A percentile compares a stretch with the other conserved stretches of the same genome.
Conservation (phyloP, 2,329 filamentous ascomycete genomes). For the Periconia sp. region DNA sequence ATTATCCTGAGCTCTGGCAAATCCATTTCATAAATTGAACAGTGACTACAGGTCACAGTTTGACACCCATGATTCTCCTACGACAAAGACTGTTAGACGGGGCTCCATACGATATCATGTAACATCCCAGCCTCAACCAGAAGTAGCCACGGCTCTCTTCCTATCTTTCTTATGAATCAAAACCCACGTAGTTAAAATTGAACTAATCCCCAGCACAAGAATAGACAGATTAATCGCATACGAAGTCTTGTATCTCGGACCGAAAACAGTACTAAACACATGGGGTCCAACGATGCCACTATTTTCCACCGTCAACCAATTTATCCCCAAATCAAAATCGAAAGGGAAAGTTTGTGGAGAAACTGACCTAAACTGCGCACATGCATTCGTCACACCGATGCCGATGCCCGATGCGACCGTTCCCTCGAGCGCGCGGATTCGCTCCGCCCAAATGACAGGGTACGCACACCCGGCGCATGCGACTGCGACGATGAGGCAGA, state of each 20-base stretch:
- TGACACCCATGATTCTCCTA: too few relatives aligned
- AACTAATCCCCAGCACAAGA: slow-evolving; percentile 17
- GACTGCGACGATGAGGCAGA: slow-evolving; percentile 18
- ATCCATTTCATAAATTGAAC: too few relatives aligned
- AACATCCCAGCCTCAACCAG: background rate
- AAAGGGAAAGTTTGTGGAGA: background rate
- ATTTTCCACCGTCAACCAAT: background rate
- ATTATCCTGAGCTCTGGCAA: too few relatives aligned
- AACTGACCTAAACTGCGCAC: slow-evolving; percentile 20
- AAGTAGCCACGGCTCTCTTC: background rate
- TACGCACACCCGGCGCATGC: slow-evolving; percentile 21
- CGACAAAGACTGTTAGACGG: too few relatives aligned
- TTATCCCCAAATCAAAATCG: background rate
- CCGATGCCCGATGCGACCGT: slow-evolving; percentile 22
- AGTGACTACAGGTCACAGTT: too few relatives aligned
- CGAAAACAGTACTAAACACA: slow-evolving; percentile 21
- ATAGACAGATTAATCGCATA: slow-evolving; percentile 22
- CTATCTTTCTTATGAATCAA: slow-evolving; percentile 13
- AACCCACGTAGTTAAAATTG: slow-evolving; percentile 18
- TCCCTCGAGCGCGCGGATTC: slow-evolving; percentile 20
- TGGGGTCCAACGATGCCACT: slow-evolving; percentile 22
- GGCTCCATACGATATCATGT: too few relatives aligned
- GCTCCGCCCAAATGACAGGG: slow-evolving; percentile 21
- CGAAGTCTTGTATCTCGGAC: slow-evolving; percentile 18
- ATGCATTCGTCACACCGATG: slow-evolving; percentile 22